A percentile compares a stretch with the other conserved stretches of the same genome.
phyloP scores from a whole-genome alignment of 2,329 filamentous ascomycete genomes.

The Aspergillus glaucus region DNA sequence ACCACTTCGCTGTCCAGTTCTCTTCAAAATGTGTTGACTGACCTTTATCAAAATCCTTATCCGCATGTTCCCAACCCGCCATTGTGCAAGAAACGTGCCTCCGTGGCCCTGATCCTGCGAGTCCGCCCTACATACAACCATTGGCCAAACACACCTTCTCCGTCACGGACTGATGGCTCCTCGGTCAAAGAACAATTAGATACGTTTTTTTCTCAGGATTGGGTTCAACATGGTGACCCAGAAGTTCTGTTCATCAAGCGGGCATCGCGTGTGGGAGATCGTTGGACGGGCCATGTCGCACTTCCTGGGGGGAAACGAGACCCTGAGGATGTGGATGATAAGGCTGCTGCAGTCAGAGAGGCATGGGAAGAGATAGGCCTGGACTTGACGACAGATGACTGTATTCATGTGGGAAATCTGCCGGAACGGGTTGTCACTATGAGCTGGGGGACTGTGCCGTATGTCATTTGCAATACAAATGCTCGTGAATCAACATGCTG shows the following conservation, averaged over 20 bases:
- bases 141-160: conserved; percentile 36
- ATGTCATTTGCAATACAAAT: conserved; percentile 3
- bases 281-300: conserved; percentile 65
- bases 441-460: conserved; percentile 60
- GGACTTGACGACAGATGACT: conserved; percentile 47
- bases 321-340: conserved; percentile 57
- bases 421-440: conserved; percentile 61
- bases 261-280: conserved; percentile 57
- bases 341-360: conserved; percentile 58
- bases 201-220: conserved; percentile 57
- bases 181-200: conserved; percentile 40
- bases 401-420: conserved; percentile 53
- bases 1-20: conserved; percentile 15
- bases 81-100: conserved; percentile 53
- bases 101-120: conserved; percentile 59
- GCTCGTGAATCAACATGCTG: conserved; percentile 5
- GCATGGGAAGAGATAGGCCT: conserved; percentile 61
- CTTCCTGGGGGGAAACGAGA: conserved; percentile 63
- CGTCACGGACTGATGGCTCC: conserved; percentile 15
- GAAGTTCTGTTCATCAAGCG: conserved; percentile 68
- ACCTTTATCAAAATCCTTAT: conserved; percentile 32
- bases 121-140: conserved; percentile 54
- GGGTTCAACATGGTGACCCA: conserved; percentile 60
- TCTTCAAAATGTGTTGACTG: conserved; percentile 26
- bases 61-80: conserved; percentile 43